A percentile compares a stretch with the other conserved stretches of the same genome.
Evolutionary conservation across 225 moss, liverwort and hornwort species (phyloP).

Genomic region (Asterella californica): DNA sequence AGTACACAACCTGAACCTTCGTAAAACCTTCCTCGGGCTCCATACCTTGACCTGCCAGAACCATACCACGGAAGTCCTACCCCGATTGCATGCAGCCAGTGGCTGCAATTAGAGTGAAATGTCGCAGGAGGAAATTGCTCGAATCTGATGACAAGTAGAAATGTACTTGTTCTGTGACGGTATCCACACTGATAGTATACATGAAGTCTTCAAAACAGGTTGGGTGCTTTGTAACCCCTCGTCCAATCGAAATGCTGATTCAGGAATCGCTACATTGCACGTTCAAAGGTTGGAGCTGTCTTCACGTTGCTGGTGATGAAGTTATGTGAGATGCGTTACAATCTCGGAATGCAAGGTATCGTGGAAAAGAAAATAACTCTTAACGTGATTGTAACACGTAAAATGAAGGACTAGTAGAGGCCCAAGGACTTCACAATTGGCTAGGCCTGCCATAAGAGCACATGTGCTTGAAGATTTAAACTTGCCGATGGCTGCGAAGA

Average conservation of each 20-base stretch:
- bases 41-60: conserved; percentile 36
- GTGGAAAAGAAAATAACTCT: too few relatives aligned
- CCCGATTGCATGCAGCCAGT: conserved; percentile 19
- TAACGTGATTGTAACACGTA: not conserved
- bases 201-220: not conserved
- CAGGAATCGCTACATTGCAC: not conserved
- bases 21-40: conserved; percentile 33
- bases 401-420: not conserved
- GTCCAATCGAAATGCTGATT: not conserved
- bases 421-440: not conserved
- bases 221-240: not conserved
- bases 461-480: not conserved
- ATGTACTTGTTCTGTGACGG: not conserved
- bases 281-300: not conserved
- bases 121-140: not conserved
- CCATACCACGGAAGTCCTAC: conserved; percentile 19
- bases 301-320: not conserved
- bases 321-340: not conserved
- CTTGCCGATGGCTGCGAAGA: not conserved
- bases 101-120: not conserved
- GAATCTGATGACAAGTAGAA: not conserved
- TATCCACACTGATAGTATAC: not conserved
- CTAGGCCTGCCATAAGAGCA: not conserved
- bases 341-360: not conserved
- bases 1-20: conserved; percentile 71